phyloP scores from a whole-genome alignment of 1,139 yeast species.

The Pichia sp. region DNA sequence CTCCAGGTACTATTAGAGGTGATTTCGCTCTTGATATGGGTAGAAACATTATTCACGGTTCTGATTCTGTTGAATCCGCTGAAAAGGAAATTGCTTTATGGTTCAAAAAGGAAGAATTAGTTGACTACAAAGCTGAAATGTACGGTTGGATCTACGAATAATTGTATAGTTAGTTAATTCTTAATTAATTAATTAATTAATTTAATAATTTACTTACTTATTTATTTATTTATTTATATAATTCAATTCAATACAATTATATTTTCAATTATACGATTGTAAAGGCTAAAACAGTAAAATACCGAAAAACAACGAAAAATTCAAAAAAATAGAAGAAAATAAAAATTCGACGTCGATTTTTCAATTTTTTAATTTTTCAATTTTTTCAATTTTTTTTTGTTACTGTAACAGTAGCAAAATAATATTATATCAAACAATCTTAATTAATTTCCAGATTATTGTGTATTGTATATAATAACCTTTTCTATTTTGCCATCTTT shows the following conservation, averaged over 20 bases:
- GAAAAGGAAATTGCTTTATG: slow-evolving; percentile 92
- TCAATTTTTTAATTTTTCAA: not conserved
- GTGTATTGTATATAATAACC: too few relatives aligned
- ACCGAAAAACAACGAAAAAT: too few relatives aligned
- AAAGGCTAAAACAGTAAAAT: too few relatives aligned
- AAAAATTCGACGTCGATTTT: not conserved
- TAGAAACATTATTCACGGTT: slow-evolving; percentile 99
- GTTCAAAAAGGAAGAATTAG: slow-evolving; percentile 98
- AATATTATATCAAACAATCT: too few relatives aligned
- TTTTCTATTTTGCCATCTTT: too few relatives aligned
- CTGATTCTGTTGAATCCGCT: slow-evolving; percentile 98
- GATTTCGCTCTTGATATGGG: slow-evolving; percentile 96
- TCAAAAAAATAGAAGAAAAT: too few relatives aligned
- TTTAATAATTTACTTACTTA: not conserved
- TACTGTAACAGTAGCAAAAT: too few relatives aligned
- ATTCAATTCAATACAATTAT: too few relatives aligned
- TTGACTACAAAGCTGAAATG: slow-evolving; percentile 82
- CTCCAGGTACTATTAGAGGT: slow-evolving; percentile 99
- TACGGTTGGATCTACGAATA: slow-evolving; percentile 93
- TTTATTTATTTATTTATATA: not conserved
- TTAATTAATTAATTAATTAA: not conserved
- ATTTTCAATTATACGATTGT: too few relatives aligned
- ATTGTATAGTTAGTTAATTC: slow-evolving; percentile 16
- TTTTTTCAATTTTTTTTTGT: too few relatives aligned
- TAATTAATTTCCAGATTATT: too few relatives aligned